Percentiles rank a stretch among this genome's conserved stretches.
phyloP scores from a whole-genome alignment of 192 early-diverging fungal genomes.

The Backusella psychrophila region DNA sequence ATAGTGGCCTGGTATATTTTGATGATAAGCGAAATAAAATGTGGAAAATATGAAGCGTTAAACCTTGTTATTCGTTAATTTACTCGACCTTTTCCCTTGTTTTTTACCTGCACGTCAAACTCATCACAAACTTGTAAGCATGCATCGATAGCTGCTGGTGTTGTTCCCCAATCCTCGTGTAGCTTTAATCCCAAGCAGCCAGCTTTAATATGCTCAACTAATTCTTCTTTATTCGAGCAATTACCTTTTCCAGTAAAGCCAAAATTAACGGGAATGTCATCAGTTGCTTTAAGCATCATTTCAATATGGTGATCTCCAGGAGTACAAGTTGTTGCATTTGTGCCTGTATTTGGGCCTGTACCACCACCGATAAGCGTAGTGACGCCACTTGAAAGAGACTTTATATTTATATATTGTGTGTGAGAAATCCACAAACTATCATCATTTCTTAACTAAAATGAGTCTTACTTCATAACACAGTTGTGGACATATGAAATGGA shows the following conservation, averaged over 20 bases:
- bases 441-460: neutral
- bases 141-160: slow-evolving; percentile 89
- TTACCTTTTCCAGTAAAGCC: slow-evolving; percentile 97
- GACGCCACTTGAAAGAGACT: slow-evolving; percentile 75
- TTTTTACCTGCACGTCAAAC: slow-evolving; percentile 72
- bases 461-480: slow-evolving; percentile 68
- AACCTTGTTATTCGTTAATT: too few relatives aligned
- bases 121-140: slow-evolving; percentile 85
- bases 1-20: slow-evolving; percentile 65
- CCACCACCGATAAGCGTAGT: slow-evolving; percentile 90
- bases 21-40: neutral
- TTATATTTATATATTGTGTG: neutral
- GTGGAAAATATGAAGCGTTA: too few relatives aligned
- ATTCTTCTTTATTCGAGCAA: slow-evolving; percentile 56
- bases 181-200: slow-evolving; percentile 90
- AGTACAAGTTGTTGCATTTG: slow-evolving; percentile 96
- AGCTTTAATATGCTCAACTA: slow-evolving; percentile 82
- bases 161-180: slow-evolving; percentile 97
- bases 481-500: slow-evolving; percentile 96
- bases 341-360: slow-evolving; percentile 95
- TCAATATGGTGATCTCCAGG: slow-evolving; percentile 80
- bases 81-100: neutral
- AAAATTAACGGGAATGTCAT: slow-evolving; percentile 87
- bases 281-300: slow-evolving; percentile 88
- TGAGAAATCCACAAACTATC: neutral